Conservation (phyloP, 2,329 filamentous ascomycete species). For the Clonostachys rhizophaga region DNA sequence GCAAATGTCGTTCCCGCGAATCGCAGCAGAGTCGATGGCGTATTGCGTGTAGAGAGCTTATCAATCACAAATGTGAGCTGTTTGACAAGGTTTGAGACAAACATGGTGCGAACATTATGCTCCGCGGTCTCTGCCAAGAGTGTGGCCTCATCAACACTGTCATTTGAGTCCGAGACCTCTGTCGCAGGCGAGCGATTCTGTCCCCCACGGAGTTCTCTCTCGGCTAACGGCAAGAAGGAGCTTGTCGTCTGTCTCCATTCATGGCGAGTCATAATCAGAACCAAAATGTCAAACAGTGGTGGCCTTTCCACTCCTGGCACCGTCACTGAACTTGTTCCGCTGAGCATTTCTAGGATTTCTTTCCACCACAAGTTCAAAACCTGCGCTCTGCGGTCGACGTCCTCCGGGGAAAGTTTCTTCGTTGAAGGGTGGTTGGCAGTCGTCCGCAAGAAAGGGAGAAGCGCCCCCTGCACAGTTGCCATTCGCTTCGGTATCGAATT, state of each 20-base stretch:
- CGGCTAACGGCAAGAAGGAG: conserved; percentile 57
- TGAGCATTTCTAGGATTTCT: conserved; percentile 74
- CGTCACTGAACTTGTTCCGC: conserved; percentile 61
- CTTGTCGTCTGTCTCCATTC: conserved; percentile 79
- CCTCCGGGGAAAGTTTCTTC: conserved; percentile 63
- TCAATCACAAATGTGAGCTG: conserved; percentile 87
- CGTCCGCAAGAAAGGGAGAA: conserved; percentile 73
- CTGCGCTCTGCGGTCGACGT: conserved; percentile 73
- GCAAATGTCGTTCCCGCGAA: conserved; percentile 90
- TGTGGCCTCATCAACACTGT: conserved; percentile 59
- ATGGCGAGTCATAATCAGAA: conserved; percentile 79
- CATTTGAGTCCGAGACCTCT: conserved; percentile 53
- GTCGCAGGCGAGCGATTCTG: conserved; percentile 29
- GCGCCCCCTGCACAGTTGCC: conserved; percentile 63
- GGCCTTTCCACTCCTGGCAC: conserved; percentile 83
- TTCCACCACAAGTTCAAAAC: conserved; percentile 92
- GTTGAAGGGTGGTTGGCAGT: conserved; percentile 66
- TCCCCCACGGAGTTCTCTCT: conserved; percentile 45
- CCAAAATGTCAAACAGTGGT: conserved; percentile 71
- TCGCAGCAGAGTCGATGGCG: conserved; percentile 62
- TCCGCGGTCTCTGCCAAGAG: conserved; percentile 64
- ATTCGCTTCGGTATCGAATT: conserved; percentile 73
- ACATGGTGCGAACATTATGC: conserved; percentile 86
- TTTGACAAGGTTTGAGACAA: conserved; percentile 73
- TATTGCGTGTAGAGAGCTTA: conserved; percentile 76